phyloP scores from a whole-genome alignment of 164 flowering plant genomes.

The Pachysandra terminalis region DNA sequence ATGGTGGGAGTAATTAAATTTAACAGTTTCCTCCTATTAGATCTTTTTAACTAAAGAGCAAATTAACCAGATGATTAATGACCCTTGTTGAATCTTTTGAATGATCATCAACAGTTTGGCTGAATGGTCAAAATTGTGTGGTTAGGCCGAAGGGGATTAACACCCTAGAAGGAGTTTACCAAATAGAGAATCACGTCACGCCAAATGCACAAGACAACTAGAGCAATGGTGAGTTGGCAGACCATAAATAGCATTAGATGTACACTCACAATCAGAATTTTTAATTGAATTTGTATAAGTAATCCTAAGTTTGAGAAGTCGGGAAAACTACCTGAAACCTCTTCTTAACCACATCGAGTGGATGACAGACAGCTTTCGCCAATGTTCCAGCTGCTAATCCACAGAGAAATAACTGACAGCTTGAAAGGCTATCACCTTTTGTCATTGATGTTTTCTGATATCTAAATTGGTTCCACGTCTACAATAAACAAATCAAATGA shows the following conservation, averaged over 20 bases:
- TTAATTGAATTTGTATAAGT: no score
- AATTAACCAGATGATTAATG: no score
- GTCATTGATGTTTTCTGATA: conserved; percentile 7
- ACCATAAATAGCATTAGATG: no score
- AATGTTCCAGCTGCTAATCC: conserved; percentile 67
- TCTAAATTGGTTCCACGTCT: conserved; percentile 31
- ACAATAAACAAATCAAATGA: not conserved
- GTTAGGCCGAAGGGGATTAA: no score
- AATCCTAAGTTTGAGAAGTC: not conserved
- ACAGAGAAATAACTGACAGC: conserved; percentile 61
- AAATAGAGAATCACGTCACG: not conserved
- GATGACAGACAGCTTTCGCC: conserved; percentile 74
- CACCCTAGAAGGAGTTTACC: not conserved
- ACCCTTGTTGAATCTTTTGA: no score
- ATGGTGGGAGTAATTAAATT: not conserved
- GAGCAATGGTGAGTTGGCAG: not conserved
- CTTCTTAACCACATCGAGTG: conserved; percentile 78
- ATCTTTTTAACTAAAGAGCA: not conserved
- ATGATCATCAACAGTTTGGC: no score
- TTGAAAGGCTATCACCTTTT: conserved; percentile 22
- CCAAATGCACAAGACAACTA: not conserved
- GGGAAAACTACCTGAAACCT: conserved; percentile 56
- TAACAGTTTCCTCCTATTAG: not conserved
- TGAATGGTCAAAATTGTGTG: no score
- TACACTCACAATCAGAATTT: no score